A percentile compares a stretch with the other conserved stretches of the same genome.
Conservation (phyloP, 495 filamentous ascomycete species). For the Pseudotulostoma volvatum region DNA sequence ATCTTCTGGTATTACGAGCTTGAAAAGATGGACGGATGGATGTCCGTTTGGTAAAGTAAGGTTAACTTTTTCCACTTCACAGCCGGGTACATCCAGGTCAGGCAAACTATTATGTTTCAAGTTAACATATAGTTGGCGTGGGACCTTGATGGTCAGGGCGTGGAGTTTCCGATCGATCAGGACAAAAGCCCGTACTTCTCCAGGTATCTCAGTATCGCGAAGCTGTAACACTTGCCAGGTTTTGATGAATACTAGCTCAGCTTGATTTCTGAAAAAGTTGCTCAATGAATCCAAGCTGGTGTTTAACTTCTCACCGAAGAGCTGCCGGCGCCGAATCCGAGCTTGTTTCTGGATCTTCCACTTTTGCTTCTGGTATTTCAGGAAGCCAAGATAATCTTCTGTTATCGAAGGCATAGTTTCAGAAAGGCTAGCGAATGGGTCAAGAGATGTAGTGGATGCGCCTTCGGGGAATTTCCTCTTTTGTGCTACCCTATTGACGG, state of each 20-base stretch:
- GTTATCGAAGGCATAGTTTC: slow-evolving; percentile 71
- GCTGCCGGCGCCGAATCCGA: slow-evolving; percentile 66
- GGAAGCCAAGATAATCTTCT: slow-evolving; percentile 76
- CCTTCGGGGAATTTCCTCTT: slow-evolving; percentile 76
- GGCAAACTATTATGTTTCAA: slow-evolving; percentile 73
- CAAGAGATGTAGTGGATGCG: slow-evolving; percentile 39
- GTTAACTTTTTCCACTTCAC: slow-evolving; percentile 76
- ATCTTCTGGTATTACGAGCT: slow-evolving; percentile 76
- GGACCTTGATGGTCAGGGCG: slow-evolving; percentile 72
- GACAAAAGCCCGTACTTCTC: slow-evolving; percentile 76
- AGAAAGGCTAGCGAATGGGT: slow-evolving; percentile 76
- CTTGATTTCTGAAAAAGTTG: slow-evolving; percentile 77
- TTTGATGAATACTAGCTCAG: slow-evolving; percentile 70
- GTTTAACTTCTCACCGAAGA: slow-evolving; percentile 76
- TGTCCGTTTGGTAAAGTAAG: slow-evolving; percentile 92
- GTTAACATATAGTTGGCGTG: slow-evolving; percentile 80
- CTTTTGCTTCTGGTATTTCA: slow-evolving; percentile 95
- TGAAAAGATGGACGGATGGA: slow-evolving; percentile 84
- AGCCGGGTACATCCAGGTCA: slow-evolving; percentile 75
- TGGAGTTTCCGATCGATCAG: slow-evolving; percentile 89
- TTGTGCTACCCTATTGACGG: slow-evolving; percentile 46
- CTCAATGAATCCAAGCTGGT: slow-evolving; percentile 47
- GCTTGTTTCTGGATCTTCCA: slow-evolving; percentile 98
- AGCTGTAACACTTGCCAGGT: slow-evolving; percentile 94
- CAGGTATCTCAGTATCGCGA: slow-evolving; percentile 58